Base-by-base conservation (phyloP, 306 rosid genomes). In the Lithocarpus polystachyus region DNA sequence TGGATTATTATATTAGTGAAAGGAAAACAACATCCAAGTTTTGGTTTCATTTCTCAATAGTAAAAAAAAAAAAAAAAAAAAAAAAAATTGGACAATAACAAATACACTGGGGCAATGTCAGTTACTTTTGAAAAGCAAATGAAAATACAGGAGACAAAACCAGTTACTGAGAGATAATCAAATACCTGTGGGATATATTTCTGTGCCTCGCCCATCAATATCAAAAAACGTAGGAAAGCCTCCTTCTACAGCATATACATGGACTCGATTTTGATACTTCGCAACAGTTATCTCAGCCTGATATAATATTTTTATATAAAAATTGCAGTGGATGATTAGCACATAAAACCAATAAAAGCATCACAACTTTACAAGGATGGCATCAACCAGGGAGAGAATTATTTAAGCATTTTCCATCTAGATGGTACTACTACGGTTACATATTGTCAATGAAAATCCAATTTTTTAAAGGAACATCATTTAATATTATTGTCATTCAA, bases 191-290 rank as follows among this genome's bases (percentile, higher is more conserved):
- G 99, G 97, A 56, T 77, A 91, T 76, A 94, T 87, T 10, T 94
- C 93, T 0, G 86, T 77, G 82, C 97, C 97, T 18, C 99, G 88
- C 29, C 95, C 97, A 85, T 94, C 97, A 51, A 89, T 33, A 68
- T 95, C 95, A 18, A 94, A 94, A 75, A 92, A 89, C 83, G 89
- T 81, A 31, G 99, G 99, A 75, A 87, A 87, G 43, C 92, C 92
- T 76, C 93, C 93, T 77, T 92, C 99, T 26, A 92, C 83, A 28
- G 90, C 79, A 69, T 91, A 94, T 4, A 91, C 91, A 62, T 77
- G 92, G 18, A 95, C 92, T 19, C 99, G 97, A 35, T 89, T 95
- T 76, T 89, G 99, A 78, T 82, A 83, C 89, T 95, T 95, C 26
- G 89, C 62, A 53, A 95, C 99, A 2, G 92, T 80, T 33, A 94